These are phyloP conservation scores for Thermomyces lanuginosus DNA, from an alignment of 2,329 filamentous ascomycete genomes.

Conservation along the genomic window DNA sequence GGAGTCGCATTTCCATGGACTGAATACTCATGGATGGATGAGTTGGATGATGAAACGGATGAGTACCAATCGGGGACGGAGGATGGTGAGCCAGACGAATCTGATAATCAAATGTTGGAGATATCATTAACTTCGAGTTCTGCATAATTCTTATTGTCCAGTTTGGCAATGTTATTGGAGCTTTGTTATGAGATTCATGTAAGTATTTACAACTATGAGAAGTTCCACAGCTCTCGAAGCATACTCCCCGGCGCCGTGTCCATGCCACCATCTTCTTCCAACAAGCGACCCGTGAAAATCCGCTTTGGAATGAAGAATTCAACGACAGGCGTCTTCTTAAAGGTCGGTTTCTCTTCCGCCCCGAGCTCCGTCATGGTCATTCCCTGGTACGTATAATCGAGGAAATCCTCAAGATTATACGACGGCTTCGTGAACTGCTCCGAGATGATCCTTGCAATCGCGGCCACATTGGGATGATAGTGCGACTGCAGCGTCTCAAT, in stretches of 20 bases:
- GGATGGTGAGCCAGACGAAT: too few species aligned
- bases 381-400: constrained; percentile 71
- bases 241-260: constrained; percentile 23
- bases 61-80: too few species aligned
- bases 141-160: too few species aligned
- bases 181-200: too few species aligned
- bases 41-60: too few species aligned
- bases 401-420: constrained; percentile 92
- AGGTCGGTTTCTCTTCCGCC: constrained; percentile 42
- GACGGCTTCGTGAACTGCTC: constrained; percentile 94
- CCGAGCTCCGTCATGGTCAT: constrained; percentile 68
- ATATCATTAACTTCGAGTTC: too few species aligned
- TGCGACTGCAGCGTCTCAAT: constrained; percentile 79
- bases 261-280: constrained; percentile 24
- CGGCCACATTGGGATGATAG: constrained; percentile 93
- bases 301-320: constrained; percentile 88
- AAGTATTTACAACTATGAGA: too few species aligned
- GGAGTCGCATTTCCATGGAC: too few species aligned
- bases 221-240: constrained; percentile 24
- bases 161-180: too few species aligned
- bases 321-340: constrained; percentile 74
- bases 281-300: constrained; percentile 42
- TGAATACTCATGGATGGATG: too few species aligned
- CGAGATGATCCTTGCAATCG: constrained; percentile 79
- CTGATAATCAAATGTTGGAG: too few species aligned